Evolutionary conservation across 306 rosid genomes (phyloP).

Genomic region (Inga laurina): DNA sequence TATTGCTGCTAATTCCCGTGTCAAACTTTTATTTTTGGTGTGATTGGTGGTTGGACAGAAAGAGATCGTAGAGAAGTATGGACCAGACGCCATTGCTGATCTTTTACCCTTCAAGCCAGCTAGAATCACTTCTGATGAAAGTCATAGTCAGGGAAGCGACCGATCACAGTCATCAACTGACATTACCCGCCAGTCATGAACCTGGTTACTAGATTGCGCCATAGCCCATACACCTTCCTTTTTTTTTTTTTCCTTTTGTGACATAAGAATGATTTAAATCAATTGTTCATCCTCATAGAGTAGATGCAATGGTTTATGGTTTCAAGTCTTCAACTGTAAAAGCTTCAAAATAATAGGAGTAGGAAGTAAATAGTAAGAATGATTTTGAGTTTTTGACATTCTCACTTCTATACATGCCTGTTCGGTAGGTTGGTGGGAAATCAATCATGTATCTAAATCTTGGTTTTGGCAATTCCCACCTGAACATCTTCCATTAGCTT

Average conservation of each 20-base stretch:
- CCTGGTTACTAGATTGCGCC: too few species aligned
- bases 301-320: not conserved
- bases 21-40: not conserved
- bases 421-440: too few species aligned
- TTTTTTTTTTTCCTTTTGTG: too few species aligned
- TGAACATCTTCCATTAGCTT: too few species aligned
- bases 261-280: too few species aligned
- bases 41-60: constrained; percentile 38
- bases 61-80: constrained; percentile 32
- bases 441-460: too few species aligned
- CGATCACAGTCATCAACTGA: not conserved
- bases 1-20: not conserved
- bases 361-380: not conserved
- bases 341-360: not conserved
- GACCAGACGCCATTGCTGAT: constrained; percentile 33
- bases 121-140: not conserved
- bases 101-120: constrained; percentile 16
- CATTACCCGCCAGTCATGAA: not conserved
- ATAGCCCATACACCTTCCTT: too few species aligned
- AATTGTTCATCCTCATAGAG: not conserved
- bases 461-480: too few species aligned
- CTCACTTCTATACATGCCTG: not conserved
- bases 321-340: not conserved
- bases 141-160: not conserved
- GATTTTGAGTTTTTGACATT: not conserved